Evolutionary conservation across 2,329 filamentous ascomycete species (phyloP).

Genomic region (Verticillium nubilum): DNA sequence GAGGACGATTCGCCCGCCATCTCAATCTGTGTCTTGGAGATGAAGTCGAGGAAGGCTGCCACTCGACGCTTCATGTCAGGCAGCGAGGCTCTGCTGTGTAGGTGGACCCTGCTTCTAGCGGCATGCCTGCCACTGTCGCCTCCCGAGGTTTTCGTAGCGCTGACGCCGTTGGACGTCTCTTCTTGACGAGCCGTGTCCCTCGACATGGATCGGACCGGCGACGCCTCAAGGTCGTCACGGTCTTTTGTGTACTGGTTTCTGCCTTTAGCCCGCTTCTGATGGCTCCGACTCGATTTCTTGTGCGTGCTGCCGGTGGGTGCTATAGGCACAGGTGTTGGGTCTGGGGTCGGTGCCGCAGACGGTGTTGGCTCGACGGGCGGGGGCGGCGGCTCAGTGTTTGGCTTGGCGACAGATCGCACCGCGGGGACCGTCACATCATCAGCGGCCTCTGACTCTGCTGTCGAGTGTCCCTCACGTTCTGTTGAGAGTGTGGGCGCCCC

Average conservation of each 20-base stretch:
- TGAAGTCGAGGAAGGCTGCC: conserved; percentile 81
- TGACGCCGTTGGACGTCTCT: conserved; percentile 24
- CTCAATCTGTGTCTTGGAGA: conserved; percentile 82
- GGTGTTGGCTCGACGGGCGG: conserved; percentile 27
- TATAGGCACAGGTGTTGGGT: conserved; percentile 37
- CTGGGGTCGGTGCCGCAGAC: conserved; percentile 28
- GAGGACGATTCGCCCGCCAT: conserved; percentile 61
- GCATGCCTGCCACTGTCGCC: conserved; percentile 46
- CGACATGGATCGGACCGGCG: conserved; percentile 51
- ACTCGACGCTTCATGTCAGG: conserved; percentile 84
- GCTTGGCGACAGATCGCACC: conserved; percentile 17
- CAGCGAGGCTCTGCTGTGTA: conserved; percentile 69
- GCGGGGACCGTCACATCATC: conserved; percentile 58
- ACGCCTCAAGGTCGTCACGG: conserved; percentile 56
- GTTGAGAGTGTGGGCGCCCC: background rate
- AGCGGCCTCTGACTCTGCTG: conserved; percentile 64
- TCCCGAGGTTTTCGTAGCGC: conserved; percentile 25
- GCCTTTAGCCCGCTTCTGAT: conserved; percentile 63
- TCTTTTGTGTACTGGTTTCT: conserved; percentile 82
- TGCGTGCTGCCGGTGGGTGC: conserved; percentile 38
- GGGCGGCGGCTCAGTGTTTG: conserved; percentile 20
- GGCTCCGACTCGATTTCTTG: conserved; percentile 58
- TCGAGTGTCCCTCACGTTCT: conserved; percentile 16
- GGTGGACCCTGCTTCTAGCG: conserved; percentile 44
- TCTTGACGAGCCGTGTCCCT: conserved; percentile 41